phyloP scores from a whole-genome alignment of 2,329 filamentous ascomycete species.

The Pseudonectria buxi region DNA sequence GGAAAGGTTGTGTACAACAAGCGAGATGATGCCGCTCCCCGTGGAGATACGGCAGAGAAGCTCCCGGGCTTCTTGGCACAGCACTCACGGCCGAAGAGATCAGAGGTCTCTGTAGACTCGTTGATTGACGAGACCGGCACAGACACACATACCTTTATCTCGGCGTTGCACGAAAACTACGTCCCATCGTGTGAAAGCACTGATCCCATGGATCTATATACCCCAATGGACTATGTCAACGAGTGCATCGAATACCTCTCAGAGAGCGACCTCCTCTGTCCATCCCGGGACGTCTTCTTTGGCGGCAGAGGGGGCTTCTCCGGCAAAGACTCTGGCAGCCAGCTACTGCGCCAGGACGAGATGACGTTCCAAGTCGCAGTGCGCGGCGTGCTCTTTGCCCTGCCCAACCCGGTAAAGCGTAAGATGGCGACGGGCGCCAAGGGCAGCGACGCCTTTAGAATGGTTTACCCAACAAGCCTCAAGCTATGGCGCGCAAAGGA shows the following conservation, averaged over 20 bases:
- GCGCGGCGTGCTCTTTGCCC: constrained; percentile 73
- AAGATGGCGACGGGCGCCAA: constrained; percentile 39
- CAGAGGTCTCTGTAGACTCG: constrained; percentile 62
- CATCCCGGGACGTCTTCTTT: constrained; percentile 64
- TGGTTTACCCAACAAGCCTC: constrained; percentile 85
- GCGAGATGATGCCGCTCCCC: constrained; percentile 50
- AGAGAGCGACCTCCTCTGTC: constrained; percentile 76
- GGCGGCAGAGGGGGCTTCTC: constrained; percentile 49
- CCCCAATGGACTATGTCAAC: constrained; percentile 70
- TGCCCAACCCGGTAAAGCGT: constrained; percentile 82
- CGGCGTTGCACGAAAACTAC: constrained; percentile 91
- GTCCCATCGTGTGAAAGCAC: constrained; percentile 68
- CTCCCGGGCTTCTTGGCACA: constrained; percentile 55
- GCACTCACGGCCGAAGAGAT: constrained; percentile 52
- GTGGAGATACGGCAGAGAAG: constrained; percentile 39
- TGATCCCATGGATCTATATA: constrained; percentile 42
- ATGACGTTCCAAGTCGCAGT: constrained; percentile 90
- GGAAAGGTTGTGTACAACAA: constrained; percentile 98
- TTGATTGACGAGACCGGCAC: constrained; percentile 93
- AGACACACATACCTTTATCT: constrained; percentile 83
- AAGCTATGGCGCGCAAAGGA: constrained; percentile 80
- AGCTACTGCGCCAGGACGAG: constrained; percentile 83
- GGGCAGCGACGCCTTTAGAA: constrained; percentile 64
- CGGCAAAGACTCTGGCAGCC: constrained; percentile 55
- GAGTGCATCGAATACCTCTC: constrained; percentile 84